Conservation (phyloP, 2,329 filamentous ascomycete genomes). For the Volutella citrinella region DNA sequence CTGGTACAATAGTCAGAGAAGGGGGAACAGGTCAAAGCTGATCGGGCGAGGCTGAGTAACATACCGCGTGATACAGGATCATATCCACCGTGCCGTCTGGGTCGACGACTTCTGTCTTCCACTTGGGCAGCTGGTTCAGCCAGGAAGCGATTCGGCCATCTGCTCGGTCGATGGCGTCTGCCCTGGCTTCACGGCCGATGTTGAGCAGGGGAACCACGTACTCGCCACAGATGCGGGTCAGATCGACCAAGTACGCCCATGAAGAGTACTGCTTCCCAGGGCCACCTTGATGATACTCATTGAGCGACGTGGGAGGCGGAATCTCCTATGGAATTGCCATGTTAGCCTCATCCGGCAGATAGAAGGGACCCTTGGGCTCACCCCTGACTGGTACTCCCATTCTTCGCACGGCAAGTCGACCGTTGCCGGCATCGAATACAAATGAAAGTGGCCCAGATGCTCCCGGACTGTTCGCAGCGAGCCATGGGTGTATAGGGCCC, state of each 20-base stretch:
- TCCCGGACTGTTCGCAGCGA: constrained; percentile 16
- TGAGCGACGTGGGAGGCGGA: constrained; percentile 12
- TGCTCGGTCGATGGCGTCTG: constrained; percentile 11
- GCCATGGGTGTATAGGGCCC: constrained; percentile 21
- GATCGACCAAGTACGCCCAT: constrained; percentile 20
- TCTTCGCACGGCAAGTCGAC: constrained; percentile 23
- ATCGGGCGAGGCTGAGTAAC: too few species aligned
- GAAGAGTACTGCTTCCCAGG: constrained; percentile 13
- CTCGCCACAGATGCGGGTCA: constrained; percentile 18
- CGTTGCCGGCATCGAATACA: constrained; percentile 7
- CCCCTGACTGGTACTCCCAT: constrained; percentile 19
- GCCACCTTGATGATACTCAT: constrained; percentile 11
- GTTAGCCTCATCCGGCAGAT: too few species aligned
- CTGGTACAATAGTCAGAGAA: too few species aligned
- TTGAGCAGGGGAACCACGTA: constrained; percentile 14
- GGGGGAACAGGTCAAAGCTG: too few species aligned
- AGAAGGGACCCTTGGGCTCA: too few species aligned
- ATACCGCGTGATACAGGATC: constrained; percentile 23
- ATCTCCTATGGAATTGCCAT: constrained; percentile 14
- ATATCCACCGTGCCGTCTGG: constrained; percentile 17
- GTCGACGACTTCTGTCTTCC: constrained; percentile 15
- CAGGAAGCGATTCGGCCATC: constrained; percentile 14
- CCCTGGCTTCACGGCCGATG: background rate
- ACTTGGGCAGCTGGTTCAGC: constrained; percentile 13
- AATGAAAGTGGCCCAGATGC: constrained; percentile 6